These are phyloP conservation scores for Fusarium oxysporum DNA, from an alignment of 2,329 filamentous ascomycete genomes.

Conservation along the genomic window DNA sequence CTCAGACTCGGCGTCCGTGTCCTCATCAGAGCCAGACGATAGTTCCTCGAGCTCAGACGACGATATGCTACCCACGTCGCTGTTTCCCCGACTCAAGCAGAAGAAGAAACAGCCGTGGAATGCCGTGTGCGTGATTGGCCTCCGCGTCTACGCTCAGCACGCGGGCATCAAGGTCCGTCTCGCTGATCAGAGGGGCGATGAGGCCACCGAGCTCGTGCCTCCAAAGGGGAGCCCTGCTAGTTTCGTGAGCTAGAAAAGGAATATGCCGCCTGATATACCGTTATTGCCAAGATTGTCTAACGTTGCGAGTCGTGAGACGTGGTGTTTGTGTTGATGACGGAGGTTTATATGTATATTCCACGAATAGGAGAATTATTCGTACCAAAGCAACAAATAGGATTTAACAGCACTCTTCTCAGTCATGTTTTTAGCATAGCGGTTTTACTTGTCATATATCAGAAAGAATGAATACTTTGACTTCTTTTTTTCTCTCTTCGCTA, in stretches of 20 bases:
- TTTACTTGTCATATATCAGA: not conserved
- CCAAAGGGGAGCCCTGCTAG: slow-evolving; percentile 23
- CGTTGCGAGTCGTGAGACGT: not conserved
- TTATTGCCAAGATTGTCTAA: not conserved
- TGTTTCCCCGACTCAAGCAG: not conserved
- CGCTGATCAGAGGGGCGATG: slow-evolving; percentile 48
- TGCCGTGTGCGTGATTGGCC: slow-evolving; percentile 55
- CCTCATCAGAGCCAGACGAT: slow-evolving; percentile 33
- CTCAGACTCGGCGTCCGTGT: slow-evolving; percentile 41
- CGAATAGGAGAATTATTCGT: not conserved
- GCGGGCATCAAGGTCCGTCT: slow-evolving; percentile 50
- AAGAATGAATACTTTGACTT: not conserved
- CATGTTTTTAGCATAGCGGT: not conserved
- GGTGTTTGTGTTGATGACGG: slow-evolving; percentile 11
- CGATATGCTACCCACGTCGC: slow-evolving; percentile 7
- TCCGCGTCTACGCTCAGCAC: slow-evolving; percentile 55
- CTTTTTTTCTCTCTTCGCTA: not conserved
- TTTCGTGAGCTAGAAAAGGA: not conserved
- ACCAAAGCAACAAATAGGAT: not conserved
- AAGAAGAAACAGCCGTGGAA: slow-evolving; percentile 52
- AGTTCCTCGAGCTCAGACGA: slow-evolving; percentile 43
- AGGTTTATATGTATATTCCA: not conserved
- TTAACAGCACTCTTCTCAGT: not conserved
- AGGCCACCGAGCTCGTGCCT: slow-evolving; percentile 39
- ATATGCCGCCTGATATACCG: not conserved